Base-by-base conservation (phyloP, 805 yeast species). In the Kuraishia cidri region DNA sequence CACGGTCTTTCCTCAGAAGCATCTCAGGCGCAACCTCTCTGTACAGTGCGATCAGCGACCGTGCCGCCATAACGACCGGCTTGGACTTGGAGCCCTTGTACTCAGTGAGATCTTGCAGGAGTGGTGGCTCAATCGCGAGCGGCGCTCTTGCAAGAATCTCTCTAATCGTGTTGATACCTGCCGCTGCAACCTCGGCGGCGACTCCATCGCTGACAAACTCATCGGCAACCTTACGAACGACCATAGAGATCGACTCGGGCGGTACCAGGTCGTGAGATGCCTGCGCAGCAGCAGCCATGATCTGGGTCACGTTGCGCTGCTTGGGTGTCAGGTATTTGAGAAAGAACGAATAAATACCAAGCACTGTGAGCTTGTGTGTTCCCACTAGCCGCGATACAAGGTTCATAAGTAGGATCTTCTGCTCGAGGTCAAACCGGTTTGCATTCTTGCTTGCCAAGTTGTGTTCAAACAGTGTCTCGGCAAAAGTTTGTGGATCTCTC, bases 141-240 rank as follows among this genome's bases (percentile, higher is more conserved):
- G 98, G 97, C 8, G 94, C 94, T 66, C 99, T 79, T 2, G 95
- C 59, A 41, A 88, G 69, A 37, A 92, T 86, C 58, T 92, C 98
- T 46, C 97, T 70, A 38, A 90, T 90, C 3, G 97, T 84, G 57
- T 92, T 92, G 43, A 92, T 69, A 49, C 99, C 99, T 4, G 97
- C 97, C 33, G 97, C 87, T 4, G 97, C 97, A 34, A 88, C 99
- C 59, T 92, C 96, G 22, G 95, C 78, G 11, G 97, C 87, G 25
- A 92, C 98, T 68, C 99, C 99, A 51, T 92, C 97, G 44, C 95
- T 82, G 17, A 92, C 96, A 48, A 92, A 92, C 59, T 92, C 98
- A 58, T 92, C 94, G 1, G 98, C 97, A 43, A 92, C 77, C 52
- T 90, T 92, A 37, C 95, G 74, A 7, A 92, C 79, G 44, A 92